Conservation (phyloP, 306 rosid genomes). For the Prunus davidiana region DNA sequence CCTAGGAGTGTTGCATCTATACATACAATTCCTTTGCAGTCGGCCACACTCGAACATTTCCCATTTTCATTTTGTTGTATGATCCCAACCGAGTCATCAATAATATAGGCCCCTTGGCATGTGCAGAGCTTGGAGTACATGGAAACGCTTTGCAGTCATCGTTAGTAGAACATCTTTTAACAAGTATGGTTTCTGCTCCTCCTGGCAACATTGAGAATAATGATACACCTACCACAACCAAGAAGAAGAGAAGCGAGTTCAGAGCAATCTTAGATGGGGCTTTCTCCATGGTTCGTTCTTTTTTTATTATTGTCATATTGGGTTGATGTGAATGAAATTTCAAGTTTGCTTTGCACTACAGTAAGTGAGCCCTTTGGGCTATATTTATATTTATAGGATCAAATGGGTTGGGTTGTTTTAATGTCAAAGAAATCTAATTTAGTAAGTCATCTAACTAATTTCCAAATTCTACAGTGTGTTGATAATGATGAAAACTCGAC, state of each 20-base stretch:
- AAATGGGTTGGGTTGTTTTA: not conserved
- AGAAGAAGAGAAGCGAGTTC: not conserved
- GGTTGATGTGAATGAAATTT: not conserved
- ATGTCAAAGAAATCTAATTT: not conserved
- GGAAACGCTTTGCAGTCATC: not conserved
- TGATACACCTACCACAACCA: not conserved
- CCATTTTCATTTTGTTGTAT: not conserved
- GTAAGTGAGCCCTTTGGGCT: not conserved
- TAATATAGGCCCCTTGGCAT: not conserved
- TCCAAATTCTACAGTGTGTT: too few species aligned
- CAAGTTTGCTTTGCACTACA: not conserved
- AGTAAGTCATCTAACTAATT: not conserved
- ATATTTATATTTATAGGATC: not conserved
- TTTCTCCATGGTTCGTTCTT: not conserved
- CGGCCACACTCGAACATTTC: not conserved
- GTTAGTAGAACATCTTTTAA: not conserved
- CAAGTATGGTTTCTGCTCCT: too few species aligned
- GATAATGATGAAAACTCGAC: too few species aligned
- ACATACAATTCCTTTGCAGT: not conserved
- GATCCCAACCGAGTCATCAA: not conserved
- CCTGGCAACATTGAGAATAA: too few species aligned
- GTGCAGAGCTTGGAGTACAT: not conserved
- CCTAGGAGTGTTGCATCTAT: not conserved
- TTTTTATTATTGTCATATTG: too few species aligned
- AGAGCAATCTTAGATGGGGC: not conserved